Evolutionary conservation across 495 filamentous ascomycete genomes (phyloP), one percentile per base, ranked within the genome.

Genomic region (Penicillium argentinense): DNA sequence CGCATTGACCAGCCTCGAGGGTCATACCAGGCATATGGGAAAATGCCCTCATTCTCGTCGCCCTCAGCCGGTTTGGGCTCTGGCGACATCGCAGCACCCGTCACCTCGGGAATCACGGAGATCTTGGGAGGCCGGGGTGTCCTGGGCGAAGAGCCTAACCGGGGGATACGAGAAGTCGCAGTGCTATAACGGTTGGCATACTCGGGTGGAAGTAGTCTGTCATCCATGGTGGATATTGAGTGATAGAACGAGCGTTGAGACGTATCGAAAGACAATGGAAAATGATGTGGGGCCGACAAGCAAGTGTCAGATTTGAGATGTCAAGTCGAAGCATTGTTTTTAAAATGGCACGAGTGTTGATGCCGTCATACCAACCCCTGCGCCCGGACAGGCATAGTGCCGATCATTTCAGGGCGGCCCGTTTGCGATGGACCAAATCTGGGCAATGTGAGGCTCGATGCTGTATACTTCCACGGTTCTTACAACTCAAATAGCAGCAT

Each of bases 1-100:
- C 68, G 71, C 51, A 68, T 63, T 8, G 68, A 68, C 77, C 78
- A 80, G 18, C 62, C 64, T n/a, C 62, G 72, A 3, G 75, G 71
- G 28, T 83, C 64, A 52, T 74, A 80, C 75, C 75, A 67, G 11
- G 53, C 41, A 7, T 5, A 12, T n/a, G n/a, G n/a, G 0, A 19
- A n/a, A 9, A 43, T 11, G 17, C 12, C 12, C 9, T 36, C 25
- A 9, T 36, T 21, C 5, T 22, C 33, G 12, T 19, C 11, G 1
- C 21, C 33, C 9, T 36, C 33, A 18, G 21, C 3, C 14, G 22
- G 18, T 2, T 18, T 41, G 9, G 39, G 32, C 9, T 44, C 29
- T 22, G 41, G 42, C 12, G 45, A 43, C 19, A 27, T 24, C 26
- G 23, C 18, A 9, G 28, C 32, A 9, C 33, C 33, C 0, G 33